Conservation (phyloP, 2,329 filamentous ascomycete genomes). For the Neofusicoccum sp. region DNA sequence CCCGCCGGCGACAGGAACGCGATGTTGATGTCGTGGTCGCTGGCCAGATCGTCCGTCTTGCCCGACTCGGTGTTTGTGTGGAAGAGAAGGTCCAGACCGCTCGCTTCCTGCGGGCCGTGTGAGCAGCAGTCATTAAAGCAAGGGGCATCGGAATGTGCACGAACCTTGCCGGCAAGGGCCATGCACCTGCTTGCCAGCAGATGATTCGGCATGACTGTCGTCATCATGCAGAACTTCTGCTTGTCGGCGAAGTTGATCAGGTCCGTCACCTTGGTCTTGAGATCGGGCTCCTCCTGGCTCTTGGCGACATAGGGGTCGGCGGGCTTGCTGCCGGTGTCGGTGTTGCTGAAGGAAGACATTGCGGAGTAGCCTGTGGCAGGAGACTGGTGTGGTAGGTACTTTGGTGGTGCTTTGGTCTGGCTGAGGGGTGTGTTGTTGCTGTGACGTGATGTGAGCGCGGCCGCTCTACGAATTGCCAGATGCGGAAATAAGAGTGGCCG, state of each 20-base stretch:
- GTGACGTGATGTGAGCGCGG: conserved; percentile 7
- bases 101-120: conserved; percentile 63
- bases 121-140: conserved; percentile 9
- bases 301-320: conserved; percentile 80
- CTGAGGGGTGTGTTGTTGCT: background rate
- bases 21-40: conserved; percentile 76
- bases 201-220: conserved; percentile 68
- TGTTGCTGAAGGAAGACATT: conserved; percentile 41
- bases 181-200: conserved; percentile 81
- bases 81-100: conserved; percentile 82
- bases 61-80: conserved; percentile 89
- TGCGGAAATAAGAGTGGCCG: background rate
- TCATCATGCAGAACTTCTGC: conserved; percentile 88
- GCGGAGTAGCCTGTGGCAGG: background rate
- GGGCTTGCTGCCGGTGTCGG: conserved; percentile 45
- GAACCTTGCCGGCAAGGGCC: conserved; percentile 77
- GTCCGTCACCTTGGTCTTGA: conserved; percentile 76
- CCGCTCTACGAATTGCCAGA: background rate
- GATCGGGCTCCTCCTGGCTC: conserved; percentile 69
- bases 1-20: conserved; percentile 75
- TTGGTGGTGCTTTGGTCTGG: background rate
- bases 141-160: conserved; percentile 23
- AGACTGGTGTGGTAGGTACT: background rate
- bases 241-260: conserved; percentile 70
- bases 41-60: conserved; percentile 79